Conservation (phyloP, 768 basidiomycete species). For the Suillus subaureus region DNA sequence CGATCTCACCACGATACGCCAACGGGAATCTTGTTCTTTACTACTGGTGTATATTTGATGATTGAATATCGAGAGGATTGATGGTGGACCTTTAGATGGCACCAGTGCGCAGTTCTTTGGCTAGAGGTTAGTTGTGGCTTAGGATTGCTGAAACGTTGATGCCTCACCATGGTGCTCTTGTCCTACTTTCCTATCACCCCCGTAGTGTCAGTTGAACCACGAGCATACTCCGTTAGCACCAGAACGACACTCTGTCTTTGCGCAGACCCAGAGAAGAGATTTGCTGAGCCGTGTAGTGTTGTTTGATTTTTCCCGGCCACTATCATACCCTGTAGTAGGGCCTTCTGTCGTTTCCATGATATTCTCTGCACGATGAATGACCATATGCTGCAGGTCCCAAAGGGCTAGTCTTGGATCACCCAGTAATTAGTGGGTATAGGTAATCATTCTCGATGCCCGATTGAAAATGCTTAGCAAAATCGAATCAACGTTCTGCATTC, state of each 20-base stretch:
- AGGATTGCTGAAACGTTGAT: background rate
- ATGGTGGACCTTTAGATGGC: background rate
- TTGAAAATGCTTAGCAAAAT: conserved; percentile 23
- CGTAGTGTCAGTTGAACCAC: background rate
- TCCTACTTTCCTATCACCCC: background rate
- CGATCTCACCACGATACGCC: background rate
- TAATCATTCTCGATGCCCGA: conserved; percentile 6
- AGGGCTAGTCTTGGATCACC: conserved; percentile 26
- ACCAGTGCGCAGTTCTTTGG: background rate
- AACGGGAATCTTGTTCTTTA: background rate
- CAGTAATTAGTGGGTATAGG: conserved; percentile 38
- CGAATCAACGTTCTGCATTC: conserved; percentile 37
- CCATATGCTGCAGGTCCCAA: conserved; percentile 33
- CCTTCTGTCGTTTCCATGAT: conserved; percentile 1
- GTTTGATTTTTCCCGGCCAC: conserved; percentile 24
- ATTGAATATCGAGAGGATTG: background rate
- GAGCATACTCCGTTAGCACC: background rate
- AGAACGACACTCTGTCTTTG: background rate
- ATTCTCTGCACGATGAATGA: conserved; percentile 6
- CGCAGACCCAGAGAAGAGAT: background rate
- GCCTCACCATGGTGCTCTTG: background rate
- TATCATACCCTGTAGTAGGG: background rate
- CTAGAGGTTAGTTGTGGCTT: background rate
- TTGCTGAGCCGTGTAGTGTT: background rate
- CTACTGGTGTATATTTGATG: background rate